Evolutionary conservation across 176 grass and related monocot genomes (phyloP), one percentile per base, ranked within the genome.

Genomic region (Lolium multiflorum): DNA sequence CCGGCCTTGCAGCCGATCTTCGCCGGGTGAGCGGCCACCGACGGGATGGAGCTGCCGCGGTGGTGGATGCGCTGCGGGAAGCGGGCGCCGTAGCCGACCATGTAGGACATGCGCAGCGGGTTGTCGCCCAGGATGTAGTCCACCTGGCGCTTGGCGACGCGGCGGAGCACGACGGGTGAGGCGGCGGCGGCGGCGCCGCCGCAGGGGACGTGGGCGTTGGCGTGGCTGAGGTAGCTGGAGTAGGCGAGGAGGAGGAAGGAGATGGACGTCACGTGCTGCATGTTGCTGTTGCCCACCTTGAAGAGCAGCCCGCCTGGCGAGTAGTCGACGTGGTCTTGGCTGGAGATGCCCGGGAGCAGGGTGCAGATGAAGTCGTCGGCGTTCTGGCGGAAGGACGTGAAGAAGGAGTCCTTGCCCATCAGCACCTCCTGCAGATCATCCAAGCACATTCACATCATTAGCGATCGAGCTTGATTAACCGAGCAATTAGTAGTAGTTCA

Each of bases 211-310:
- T 80, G 93, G 9, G 39, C 89, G 87, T 77, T 80, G 85, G 95
- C 95, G 82, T 97, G 95, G 91, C 92, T 97, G 51, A 95, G 89
- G 85, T 98, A 98, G 70, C 81, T 98, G 35, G 95, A 91, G 87
- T 98, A 95, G 55, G 91, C 89, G n/a, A 98, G 93, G 20, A 98
- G 87, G 3, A 98, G 91, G 89, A 98, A 98, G 9, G 95, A 98
- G 80, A 98, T 85, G 35, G 95, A 84, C 28, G 95, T 98, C 37
- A 98, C 95, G 91, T 98, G 95, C 89, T 98, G 95, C 95, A 98
- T 98, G 87, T 98, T 98, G 91, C 95, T 98, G 41, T 94, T 92
- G 73, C 95, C 95, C 1, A 93, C 87, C 87, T 98, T 98, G 76
- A 93, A 98, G 52, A 98, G 62, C 3, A 98, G 86, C 0, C 95